A percentile compares a stretch with the other conserved stretches of the same genome.
These are phyloP conservation scores for Lasiodiplodia gonubiensis DNA, from an alignment of 2,329 filamentous ascomycete genomes.

Conservation along the genomic window DNA sequence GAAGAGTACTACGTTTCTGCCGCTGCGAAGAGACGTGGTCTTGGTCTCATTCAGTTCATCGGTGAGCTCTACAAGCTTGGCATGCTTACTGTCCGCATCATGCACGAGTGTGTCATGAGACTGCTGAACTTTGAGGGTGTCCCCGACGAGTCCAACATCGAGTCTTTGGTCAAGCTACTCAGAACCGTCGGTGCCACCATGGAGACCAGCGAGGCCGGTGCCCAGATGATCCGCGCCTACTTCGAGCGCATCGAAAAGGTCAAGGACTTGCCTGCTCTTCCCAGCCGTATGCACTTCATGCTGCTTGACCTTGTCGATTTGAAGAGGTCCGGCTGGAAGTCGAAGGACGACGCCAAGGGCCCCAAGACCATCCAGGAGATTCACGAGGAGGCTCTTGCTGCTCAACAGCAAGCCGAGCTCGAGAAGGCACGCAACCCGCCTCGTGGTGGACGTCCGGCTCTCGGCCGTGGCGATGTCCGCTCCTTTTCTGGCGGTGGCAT, in stretches of 20 bases:
- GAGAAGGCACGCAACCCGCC: conserved; percentile 64
- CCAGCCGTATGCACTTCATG: conserved; percentile 94
- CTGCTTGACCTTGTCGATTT: conserved; percentile 92
- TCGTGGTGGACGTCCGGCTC: conserved; percentile 69
- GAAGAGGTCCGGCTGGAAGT: conserved; percentile 76
- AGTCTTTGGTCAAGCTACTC: conserved; percentile 91
- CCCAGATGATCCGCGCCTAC: conserved; percentile 88
- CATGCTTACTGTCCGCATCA: conserved; percentile 98
- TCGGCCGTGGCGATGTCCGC: conserved; percentile 86
- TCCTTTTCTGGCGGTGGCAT: conserved; percentile 77
- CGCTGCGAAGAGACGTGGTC: conserved; percentile 92
- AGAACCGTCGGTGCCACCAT: conserved; percentile 90
- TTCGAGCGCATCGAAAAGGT: conserved; percentile 86
- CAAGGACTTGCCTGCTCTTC: conserved; percentile 74
- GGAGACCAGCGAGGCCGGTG: conserved; percentile 79
- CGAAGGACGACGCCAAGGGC: conserved; percentile 90
- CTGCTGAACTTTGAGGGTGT: conserved; percentile 92
- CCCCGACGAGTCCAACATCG: conserved; percentile 94
- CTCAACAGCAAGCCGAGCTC: conserved; percentile 79
- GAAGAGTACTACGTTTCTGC: conserved; percentile 96
- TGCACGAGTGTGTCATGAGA: conserved; percentile 99
- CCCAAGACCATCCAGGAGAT: conserved; percentile 97
- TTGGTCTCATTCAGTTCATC: conserved; percentile 98
- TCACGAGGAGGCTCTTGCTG: conserved; percentile 78
- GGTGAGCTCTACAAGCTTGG: conserved; percentile 98